These are phyloP conservation scores for Schizophyllum commune DNA, from an alignment of 1,284 basidiomycete genomes.

Conservation along the genomic window DNA sequence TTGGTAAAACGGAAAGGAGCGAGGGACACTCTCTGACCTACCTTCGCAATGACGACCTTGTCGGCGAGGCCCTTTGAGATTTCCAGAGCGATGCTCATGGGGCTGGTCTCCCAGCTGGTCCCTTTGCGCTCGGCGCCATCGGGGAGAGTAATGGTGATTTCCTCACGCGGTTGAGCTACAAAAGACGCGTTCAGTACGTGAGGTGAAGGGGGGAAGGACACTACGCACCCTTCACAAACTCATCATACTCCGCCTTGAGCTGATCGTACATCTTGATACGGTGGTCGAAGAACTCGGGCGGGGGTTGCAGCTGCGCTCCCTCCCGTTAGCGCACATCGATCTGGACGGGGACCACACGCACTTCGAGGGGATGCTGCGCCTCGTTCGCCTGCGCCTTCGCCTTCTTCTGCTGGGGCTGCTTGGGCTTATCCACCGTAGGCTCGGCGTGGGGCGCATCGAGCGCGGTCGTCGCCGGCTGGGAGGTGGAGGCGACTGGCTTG, in stretches of 20 bases:
- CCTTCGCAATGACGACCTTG: conserved; percentile 90
- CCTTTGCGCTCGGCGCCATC: conserved; percentile 83
- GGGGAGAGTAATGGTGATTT: conserved; percentile 81
- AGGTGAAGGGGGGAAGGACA: neutral
- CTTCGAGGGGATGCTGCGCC: neutral
- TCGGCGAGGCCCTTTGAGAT: conserved; percentile 89
- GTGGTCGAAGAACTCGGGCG: conserved; percentile 83
- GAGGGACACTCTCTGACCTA: conserved; percentile 18
- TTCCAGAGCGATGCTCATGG: conserved; percentile 85
- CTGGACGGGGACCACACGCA: neutral
- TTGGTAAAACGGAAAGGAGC: conserved; percentile 5
- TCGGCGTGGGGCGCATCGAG: conserved; percentile 25
- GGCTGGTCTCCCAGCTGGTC: conserved; percentile 94
- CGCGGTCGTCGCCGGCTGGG: conserved; percentile 30
- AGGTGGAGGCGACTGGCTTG: conserved; percentile 24
- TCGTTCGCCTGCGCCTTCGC: conserved; percentile 23
- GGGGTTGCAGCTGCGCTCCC: conserved; percentile 61
- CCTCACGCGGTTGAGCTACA: conserved; percentile 76
- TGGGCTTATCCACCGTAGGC: conserved; percentile 7
- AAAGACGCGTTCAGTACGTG: conserved; percentile 2
- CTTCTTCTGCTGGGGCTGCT: conserved; percentile 32
- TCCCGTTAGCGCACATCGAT: neutral
- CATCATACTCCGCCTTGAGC: conserved; percentile 83
- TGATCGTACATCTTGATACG: conserved; percentile 89
- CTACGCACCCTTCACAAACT: conserved; percentile 63